Base-by-base conservation (phyloP, 2,329 filamentous ascomycete genomes). In the Fusarium agapanthi region DNA sequence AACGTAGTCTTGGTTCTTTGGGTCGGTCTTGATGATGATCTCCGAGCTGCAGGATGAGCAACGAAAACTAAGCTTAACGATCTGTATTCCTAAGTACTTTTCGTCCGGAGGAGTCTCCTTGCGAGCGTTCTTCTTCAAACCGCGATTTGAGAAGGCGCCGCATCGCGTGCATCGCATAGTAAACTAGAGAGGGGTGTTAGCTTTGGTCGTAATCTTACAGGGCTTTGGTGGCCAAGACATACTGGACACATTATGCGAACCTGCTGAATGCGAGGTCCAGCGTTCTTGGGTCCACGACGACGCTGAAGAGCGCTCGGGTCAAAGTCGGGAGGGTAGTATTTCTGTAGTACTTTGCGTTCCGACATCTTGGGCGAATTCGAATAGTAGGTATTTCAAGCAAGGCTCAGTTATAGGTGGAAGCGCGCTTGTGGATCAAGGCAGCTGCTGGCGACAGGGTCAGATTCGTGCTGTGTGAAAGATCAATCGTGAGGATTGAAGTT, bases 21-120 rank as follows among this genome's bases (percentile, higher is more conserved):
- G 96, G 76, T 99, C 96, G 0, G 96, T 98, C 72, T 93, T 92
- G 85, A 98, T 97, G 0, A 93, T 95, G 75, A 98, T 97, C 79
- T 97, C 94, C 47, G 89, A 91, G 47, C 88, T 91, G 83, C 95
- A 98, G 53, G 94, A 86, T 38, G 95, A 97, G 83, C 95, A 98
- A 13, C 94, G 89, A 5, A 51, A 51, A 51, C 48, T 51, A 22
- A 51, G 48, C 12, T 51, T 51, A 6, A 51, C 48, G 5, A 65
- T 35, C 22, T 65, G 60, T 13, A 96, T 72, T 97, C 89, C 89
- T 51, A 97, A 90, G 84, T 99, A 99, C 75, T 92, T 93, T 77
- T 98, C 93, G 26, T 96, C 93, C 0, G 90, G 90, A 1, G 94
- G 94, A 0, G 93, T 97, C 79, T 98, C 95, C 79, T 99, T 51